Percentiles rank a stretch among this genome's conserved stretches.
Evolutionary conservation across 1,284 basidiomycete species (phyloP).

Genomic region (Sanghuangporus sanghuang): DNA sequence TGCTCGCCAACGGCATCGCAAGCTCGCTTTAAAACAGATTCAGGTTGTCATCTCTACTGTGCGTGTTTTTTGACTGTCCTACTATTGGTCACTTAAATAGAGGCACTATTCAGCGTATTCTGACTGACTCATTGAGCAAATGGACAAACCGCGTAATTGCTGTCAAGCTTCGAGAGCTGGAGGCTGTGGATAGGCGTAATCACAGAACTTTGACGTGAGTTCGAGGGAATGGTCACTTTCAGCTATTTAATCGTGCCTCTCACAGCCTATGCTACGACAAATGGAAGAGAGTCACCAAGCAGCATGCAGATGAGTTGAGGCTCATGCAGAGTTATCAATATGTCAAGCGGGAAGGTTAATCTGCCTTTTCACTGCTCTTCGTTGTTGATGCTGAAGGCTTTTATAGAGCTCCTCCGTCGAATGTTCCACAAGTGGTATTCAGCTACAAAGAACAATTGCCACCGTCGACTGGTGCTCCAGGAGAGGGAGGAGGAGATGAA

Average conservation of each 20-base stretch:
- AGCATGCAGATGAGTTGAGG: constrained; percentile 62
- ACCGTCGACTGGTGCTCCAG: constrained; percentile 51
- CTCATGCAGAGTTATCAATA: constrained; percentile 78
- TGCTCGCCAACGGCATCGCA: constrained; percentile 5
- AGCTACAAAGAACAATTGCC: constrained; percentile 49
- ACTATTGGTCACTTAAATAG: constrained; percentile 23
- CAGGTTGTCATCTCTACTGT: constrained; percentile 1
- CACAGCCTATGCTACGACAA: constrained; percentile 32
- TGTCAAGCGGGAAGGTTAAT: constrained; percentile 67
- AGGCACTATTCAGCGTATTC: constrained; percentile 40
- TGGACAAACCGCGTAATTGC: constrained; percentile 74
- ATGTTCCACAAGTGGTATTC: constrained; percentile 69
- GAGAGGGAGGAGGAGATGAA: constrained; percentile 61
- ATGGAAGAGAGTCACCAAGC: constrained; percentile 58
- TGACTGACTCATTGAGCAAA: constrained; percentile 38
- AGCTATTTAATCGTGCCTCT: background rate
- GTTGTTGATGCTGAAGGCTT: background rate
- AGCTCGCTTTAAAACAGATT: constrained; percentile 5
- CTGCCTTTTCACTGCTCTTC: background rate
- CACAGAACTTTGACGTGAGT: constrained; percentile 43
- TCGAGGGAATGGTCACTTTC: background rate
- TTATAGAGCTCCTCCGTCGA: constrained; percentile 58
- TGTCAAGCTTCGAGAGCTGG: constrained; percentile 64
- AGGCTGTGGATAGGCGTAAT: constrained; percentile 49
- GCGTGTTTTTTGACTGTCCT: constrained; percentile 28